Evolutionary conservation across 2,329 filamentous ascomycete species (phyloP).

Genomic region (Trichoderma harzianum): DNA sequence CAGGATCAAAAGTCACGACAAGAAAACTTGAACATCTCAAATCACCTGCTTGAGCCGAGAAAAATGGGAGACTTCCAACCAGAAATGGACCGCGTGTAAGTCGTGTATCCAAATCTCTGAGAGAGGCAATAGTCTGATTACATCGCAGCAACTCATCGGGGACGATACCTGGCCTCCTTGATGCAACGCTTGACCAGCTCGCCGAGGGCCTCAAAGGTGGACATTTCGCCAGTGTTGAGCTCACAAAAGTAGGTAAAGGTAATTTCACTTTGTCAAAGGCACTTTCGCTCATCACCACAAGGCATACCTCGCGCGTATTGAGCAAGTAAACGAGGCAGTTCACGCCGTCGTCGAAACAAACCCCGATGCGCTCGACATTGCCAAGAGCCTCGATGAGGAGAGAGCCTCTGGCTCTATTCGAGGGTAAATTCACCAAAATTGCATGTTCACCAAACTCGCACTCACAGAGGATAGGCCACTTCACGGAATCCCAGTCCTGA

Average conservation of each 20-base stretch:
- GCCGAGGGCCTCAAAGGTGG: constrained; percentile 29
- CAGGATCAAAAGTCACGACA: not conserved
- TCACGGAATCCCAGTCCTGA: constrained; percentile 61
- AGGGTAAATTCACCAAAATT: constrained; percentile 22
- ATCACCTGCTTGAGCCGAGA: too few species aligned
- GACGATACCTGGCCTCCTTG: constrained; percentile 32
- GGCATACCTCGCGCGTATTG: constrained; percentile 28
- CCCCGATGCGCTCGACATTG: constrained; percentile 34
- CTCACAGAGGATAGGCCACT: constrained; percentile 37
- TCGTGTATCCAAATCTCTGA: not conserved
- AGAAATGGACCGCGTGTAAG: not conserved
- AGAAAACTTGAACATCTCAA: not conserved
- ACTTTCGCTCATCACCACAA: not conserved
- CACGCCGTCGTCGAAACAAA: constrained; percentile 36
- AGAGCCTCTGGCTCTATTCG: constrained; percentile 26
- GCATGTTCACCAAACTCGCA: not conserved
- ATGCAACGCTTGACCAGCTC: constrained; percentile 35
- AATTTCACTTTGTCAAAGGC: not conserved
- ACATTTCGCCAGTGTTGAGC: constrained; percentile 36
- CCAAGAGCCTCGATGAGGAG: constrained; percentile 31
- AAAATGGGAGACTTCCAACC: not conserved
- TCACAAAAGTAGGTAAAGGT: constrained; percentile 26
- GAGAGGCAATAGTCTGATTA: not conserved
- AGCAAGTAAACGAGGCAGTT: constrained; percentile 26
- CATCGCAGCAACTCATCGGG: not conserved